Evolutionary conservation across 164 flowering plant genomes (phyloP).

Genomic region (Pachysandra terminalis): DNA sequence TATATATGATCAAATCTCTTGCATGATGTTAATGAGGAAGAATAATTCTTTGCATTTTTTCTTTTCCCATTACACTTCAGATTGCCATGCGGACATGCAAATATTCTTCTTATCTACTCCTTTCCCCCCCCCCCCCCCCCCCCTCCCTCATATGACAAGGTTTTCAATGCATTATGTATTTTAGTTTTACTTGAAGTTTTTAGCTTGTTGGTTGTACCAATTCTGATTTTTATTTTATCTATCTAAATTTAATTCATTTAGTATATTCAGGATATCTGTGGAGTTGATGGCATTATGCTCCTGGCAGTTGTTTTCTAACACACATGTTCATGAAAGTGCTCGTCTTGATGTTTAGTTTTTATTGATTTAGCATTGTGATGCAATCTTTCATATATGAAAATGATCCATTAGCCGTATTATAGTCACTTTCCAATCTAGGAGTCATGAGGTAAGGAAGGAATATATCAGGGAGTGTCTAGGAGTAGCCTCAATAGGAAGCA

Average conservation of each 20-base stretch:
- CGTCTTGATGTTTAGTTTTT: background rate
- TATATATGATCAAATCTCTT: background rate
- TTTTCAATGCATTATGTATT: background rate
- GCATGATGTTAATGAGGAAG: background rate
- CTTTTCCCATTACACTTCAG: background rate
- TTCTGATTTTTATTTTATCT: background rate
- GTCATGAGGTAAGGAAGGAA: too few species aligned
- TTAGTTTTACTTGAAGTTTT: background rate
- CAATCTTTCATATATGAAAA: background rate
- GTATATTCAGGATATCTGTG: too few species aligned
- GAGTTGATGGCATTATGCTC: background rate
- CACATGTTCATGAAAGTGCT: background rate
- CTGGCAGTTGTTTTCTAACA: background rate
- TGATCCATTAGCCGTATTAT: background rate
- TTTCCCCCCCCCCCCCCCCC: too few species aligned
- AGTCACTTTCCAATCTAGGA: background rate
- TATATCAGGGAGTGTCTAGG: too few species aligned
- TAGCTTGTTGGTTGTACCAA: too few species aligned
- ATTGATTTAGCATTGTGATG: background rate
- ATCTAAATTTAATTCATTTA: background rate
- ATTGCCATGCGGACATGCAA: background rate
- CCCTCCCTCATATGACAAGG: background rate
- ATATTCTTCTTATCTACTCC: background rate
- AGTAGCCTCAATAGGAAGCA: too few species aligned
- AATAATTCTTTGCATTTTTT: background rate